These are phyloP conservation scores for Ilyonectria mors-panacis DNA, from an alignment of 2,329 filamentous ascomycete genomes.

Conservation along the genomic window DNA sequence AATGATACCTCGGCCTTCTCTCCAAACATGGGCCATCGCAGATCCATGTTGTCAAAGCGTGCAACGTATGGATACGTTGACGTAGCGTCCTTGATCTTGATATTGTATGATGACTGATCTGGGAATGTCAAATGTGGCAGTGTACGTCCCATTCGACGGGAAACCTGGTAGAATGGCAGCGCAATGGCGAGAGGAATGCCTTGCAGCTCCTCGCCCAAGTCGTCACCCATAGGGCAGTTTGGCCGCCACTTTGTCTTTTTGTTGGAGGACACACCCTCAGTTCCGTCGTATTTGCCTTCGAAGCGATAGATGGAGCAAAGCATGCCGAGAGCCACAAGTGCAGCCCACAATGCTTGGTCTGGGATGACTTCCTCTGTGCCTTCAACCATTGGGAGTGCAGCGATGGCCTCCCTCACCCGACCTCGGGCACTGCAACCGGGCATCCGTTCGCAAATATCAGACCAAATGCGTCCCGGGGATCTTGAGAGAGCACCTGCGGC, in stretches of 20 bases:
- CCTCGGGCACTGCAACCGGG: conserved; percentile 66
- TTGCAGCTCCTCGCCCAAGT: conserved; percentile 64
- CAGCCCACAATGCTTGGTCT: conserved; percentile 67
- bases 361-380: conserved; percentile 66
- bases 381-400: conserved; percentile 63
- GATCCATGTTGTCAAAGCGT: conserved; percentile 67
- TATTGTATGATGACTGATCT: conserved; percentile 68
- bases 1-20: conserved; percentile 67
- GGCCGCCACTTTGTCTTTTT: conserved; percentile 50
- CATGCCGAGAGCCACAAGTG: conserved; percentile 66
- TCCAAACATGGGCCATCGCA: conserved; percentile 69
- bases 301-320: conserved; percentile 68
- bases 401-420: conserved; percentile 65
- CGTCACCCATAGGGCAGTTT: conserved; percentile 63
- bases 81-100: conserved; percentile 64
- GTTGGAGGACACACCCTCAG: conserved; percentile 61
- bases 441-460: conserved; percentile 68
- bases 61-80: conserved; percentile 66
- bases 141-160: conserved; percentile 65
- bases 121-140: conserved; percentile 68
- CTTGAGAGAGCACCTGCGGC: conserved; percentile 59
- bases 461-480: conserved; percentile 69
- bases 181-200: conserved; percentile 65
- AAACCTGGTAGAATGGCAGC: conserved; percentile 66
- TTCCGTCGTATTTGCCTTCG: conserved; percentile 66